These are phyloP conservation scores for Mycena floridula DNA, from an alignment of 768 basidiomycete species.

Conservation along the genomic window DNA sequence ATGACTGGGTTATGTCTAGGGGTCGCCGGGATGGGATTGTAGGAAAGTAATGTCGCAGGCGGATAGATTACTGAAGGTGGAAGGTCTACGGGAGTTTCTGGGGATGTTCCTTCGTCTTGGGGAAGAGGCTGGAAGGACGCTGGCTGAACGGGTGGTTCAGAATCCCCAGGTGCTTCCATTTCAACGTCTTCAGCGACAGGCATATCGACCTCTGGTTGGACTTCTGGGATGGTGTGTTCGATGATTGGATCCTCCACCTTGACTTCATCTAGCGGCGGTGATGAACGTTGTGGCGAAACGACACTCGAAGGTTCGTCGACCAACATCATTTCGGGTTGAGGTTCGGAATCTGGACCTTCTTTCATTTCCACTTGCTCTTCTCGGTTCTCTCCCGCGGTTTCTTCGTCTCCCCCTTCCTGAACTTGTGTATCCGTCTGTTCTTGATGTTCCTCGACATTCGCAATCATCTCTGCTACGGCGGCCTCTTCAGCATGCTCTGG, in stretches of 20 bases:
- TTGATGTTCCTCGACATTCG: neutral
- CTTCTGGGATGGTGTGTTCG: too few species aligned
- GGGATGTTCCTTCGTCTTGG: too few species aligned
- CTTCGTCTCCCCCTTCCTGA: neutral
- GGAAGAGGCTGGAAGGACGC: too few species aligned
- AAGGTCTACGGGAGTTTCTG: neutral
- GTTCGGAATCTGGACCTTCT: neutral
- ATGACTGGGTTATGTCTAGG: slow-evolving; percentile 4
- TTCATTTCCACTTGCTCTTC: neutral
- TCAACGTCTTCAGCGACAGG: neutral
- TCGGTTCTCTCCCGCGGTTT: neutral
- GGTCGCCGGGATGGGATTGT: neutral
- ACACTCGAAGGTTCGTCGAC: neutral
- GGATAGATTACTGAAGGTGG: neutral
- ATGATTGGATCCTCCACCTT: too few species aligned
- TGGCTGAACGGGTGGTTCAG: neutral
- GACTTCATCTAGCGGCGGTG: too few species aligned
- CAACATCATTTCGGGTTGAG: neutral
- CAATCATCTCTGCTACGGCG: neutral
- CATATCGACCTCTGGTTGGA: too few species aligned
- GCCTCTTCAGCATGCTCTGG: neutral
- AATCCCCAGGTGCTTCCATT: neutral
- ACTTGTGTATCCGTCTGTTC: too few species aligned
- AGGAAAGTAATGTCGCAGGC: neutral
- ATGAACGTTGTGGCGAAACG: too few species aligned